Evolutionary conservation across 176 grass and related monocot species (phyloP).

Genomic region (Paspalum vaginatum): DNA sequence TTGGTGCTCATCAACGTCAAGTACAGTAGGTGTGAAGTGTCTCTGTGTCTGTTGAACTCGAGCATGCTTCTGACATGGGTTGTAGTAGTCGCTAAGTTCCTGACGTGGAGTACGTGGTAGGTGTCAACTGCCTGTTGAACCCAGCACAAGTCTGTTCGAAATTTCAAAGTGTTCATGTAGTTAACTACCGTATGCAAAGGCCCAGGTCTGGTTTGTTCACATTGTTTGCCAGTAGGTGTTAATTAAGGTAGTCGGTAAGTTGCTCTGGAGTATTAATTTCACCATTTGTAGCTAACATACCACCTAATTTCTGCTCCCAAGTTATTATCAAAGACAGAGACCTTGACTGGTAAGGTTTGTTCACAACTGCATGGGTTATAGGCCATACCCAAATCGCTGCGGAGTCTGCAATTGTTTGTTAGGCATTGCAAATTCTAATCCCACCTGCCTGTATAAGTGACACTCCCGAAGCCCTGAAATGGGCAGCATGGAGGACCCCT

Average conservation of each 20-base stretch:
- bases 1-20: not conserved
- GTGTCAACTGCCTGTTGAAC: constrained; percentile 31
- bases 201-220: constrained; percentile 9
- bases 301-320: not conserved
- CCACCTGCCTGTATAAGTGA: not conserved
- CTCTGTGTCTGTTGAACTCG: too few relatives aligned
- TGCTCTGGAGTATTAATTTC: not conserved
- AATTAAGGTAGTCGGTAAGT: not conserved
- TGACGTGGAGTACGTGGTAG: not conserved
- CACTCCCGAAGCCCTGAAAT: not conserved
- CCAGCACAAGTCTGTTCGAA: constrained; percentile 1
- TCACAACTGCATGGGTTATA: too few relatives aligned
- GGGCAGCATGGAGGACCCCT: not conserved
- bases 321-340: not conserved
- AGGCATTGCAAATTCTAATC: not conserved
- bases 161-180: constrained; percentile 8
- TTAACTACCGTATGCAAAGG: not conserved
- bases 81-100: too few relatives aligned
- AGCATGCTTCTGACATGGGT: too few relatives aligned
- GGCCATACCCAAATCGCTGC: not conserved
- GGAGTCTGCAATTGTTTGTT: not conserved
- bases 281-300: not conserved
- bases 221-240: not conserved
- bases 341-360: not conserved
- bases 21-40: too few relatives aligned